Base-by-base conservation (phyloP, 768 basidiomycete genomes). In the Hypsizygus marmoreus region DNA sequence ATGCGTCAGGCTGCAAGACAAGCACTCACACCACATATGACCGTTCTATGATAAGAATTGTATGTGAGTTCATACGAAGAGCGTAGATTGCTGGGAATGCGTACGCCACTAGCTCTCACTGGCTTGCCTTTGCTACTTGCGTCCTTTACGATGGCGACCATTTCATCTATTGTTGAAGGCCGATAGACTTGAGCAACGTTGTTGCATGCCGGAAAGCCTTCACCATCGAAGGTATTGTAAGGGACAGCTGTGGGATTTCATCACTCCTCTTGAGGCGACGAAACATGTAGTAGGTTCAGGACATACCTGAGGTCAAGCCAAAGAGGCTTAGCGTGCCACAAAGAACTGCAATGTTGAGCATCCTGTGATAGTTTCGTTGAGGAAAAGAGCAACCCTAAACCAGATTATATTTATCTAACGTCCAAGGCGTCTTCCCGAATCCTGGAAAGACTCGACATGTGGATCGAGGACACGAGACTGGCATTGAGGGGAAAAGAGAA, bases 11-110 rank as follows among this genome's bases (percentile, higher is more conserved):
- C 5, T 14, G 6, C 9, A 22, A 10, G 14, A 22, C 2, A 33
- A 9, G 7, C 19, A 46, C 65, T 47, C 43, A 68, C 68, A 68
- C 68, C 67, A 68, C 68, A 70, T 70, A 47, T 70, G 68, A 7
- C 61, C 67, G 34, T 70, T 70, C 68, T 70, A 17, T 14, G 30
- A 12, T 19, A 13, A 10, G 25, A 35, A 25, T 2, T 19, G 45
- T 11, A 39, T 31, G 6, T 31, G 1, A 37, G 10, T 34, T 28
- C 17, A 16, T 33, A 40, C 12, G 29, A 11, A 43, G 11, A 29
- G 33, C 9, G 13, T 13, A 19, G 26, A 34, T 8, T 26, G 31
- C 11, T 40, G 13, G 26, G 12, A 32, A 30, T 24, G 62, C 66
- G 22, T 43, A 67, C 67, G 1, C 68, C 68, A 42, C 67, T 68